Conservation (phyloP, 352 stramenopile genomes). For the Phytophthora nicotianae region DNA sequence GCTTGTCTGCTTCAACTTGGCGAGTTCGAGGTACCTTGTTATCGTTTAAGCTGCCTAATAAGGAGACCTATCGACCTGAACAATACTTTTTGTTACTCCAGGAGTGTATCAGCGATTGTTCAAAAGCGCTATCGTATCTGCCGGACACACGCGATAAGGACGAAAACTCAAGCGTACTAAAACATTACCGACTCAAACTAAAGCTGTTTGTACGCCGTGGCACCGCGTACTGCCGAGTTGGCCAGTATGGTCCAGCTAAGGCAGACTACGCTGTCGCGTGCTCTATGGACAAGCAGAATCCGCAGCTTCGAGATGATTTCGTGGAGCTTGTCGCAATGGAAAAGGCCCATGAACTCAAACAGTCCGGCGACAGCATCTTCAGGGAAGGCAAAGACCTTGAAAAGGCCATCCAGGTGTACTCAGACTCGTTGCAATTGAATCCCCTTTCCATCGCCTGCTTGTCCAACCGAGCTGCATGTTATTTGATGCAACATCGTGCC, state of each 20-base stretch:
- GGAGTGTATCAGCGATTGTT: conserved; percentile 73
- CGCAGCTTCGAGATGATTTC: conserved; percentile 70
- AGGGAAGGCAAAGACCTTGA: conserved; percentile 40
- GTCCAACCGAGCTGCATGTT: conserved; percentile 79
- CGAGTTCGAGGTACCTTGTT: conserved; percentile 50
- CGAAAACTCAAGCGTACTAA: conserved; percentile 40
- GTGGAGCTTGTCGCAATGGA: conserved; percentile 63
- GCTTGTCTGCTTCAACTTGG: conserved; percentile 64
- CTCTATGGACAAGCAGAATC: conserved; percentile 79
- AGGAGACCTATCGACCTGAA: neutral
- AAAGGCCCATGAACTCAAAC: conserved; percentile 59
- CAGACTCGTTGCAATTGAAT: conserved; percentile 59
- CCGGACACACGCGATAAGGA: conserved; percentile 55
- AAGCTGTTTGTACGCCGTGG: conserved; percentile 78
- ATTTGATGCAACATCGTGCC: conserved; percentile 53
- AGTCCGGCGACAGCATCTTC: conserved; percentile 53
- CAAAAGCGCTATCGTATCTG: conserved; percentile 63
- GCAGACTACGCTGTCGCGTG: conserved; percentile 81
- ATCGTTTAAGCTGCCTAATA: neutral
- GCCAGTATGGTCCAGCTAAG: conserved; percentile 67
- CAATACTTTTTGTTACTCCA: conserved; percentile 12
- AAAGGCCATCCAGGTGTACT: conserved; percentile 57
- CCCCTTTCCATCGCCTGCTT: conserved; percentile 71
- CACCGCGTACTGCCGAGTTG: conserved; percentile 66
- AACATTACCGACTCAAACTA: conserved; percentile 70